These are phyloP conservation scores for Termitomyces sp. DNA, from an alignment of 768 basidiomycete species.

Conservation along the genomic window DNA sequence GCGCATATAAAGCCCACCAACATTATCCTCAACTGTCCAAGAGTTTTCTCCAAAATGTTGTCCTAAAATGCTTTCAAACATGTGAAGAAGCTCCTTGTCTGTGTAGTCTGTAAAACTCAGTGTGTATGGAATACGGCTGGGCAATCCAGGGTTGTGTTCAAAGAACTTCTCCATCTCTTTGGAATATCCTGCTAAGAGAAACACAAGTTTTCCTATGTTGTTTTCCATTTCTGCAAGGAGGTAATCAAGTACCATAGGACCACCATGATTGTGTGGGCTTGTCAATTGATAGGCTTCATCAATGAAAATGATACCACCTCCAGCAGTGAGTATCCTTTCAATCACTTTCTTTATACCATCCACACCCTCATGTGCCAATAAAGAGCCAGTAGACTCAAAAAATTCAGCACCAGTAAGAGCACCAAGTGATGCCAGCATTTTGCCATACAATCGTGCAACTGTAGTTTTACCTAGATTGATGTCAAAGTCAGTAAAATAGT, in stretches of 20 bases:
- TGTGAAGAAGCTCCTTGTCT: slow-evolving; percentile 22
- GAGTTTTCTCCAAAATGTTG: not conserved
- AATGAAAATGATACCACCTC: slow-evolving; percentile 63
- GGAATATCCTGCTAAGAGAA: slow-evolving; percentile 67
- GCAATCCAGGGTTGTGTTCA: slow-evolving; percentile 66
- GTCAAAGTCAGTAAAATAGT: not conserved
- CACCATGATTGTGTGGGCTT: slow-evolving; percentile 29
- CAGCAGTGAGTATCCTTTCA: slow-evolving; percentile 19
- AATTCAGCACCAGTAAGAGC: not conserved
- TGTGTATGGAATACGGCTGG: slow-evolving; percentile 60
- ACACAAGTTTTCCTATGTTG: slow-evolving; percentile 54
- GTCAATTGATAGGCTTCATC: slow-evolving; percentile 72
- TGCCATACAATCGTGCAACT: slow-evolving; percentile 34
- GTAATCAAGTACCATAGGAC: slow-evolving; percentile 52
- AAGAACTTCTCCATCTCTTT: slow-evolving; percentile 76
- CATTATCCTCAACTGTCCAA: not conserved
- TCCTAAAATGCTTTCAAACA: not conserved
- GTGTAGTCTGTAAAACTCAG: slow-evolving; percentile 58
- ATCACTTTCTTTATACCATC: not conserved
- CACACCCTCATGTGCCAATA: not conserved
- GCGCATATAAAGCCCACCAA: not conserved
- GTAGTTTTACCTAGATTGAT: not conserved
- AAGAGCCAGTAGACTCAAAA: not conserved
- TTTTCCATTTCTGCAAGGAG: slow-evolving; percentile 76
- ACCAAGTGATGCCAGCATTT: slow-evolving; percentile 48